Evolutionary conservation across 2,329 filamentous ascomycete species (phyloP).

Genomic region (Penicillium sp.): DNA sequence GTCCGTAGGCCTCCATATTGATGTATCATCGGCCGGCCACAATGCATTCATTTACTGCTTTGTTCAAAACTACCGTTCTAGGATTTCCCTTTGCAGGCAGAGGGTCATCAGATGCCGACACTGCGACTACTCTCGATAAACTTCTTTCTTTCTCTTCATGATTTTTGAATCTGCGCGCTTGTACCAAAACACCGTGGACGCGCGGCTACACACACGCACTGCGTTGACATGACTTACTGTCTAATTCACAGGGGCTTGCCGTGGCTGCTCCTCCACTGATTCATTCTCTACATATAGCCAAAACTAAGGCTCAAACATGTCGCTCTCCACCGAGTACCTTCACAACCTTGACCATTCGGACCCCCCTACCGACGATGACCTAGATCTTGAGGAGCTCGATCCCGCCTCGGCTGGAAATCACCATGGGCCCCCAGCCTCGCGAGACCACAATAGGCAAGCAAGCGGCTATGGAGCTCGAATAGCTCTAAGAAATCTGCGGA

Average conservation of each 20-base stretch:
- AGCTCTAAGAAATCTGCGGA: conserved; percentile 48
- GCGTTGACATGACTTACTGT: conserved; percentile 24
- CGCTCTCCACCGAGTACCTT: conserved; percentile 34
- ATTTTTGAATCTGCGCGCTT: neutral
- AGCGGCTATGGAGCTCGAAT: conserved; percentile 37
- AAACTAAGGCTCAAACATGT: conserved; percentile 24
- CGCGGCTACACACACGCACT: conserved; percentile 11
- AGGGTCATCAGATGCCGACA: neutral
- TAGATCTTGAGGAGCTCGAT: conserved; percentile 46
- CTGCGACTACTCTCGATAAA: neutral
- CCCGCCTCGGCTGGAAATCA: conserved; percentile 28
- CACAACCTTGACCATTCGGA: conserved; percentile 30
- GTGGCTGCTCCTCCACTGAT: conserved; percentile 18
- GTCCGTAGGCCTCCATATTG: neutral
- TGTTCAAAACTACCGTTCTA: neutral
- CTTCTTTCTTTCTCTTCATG: neutral
- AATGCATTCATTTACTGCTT: neutral
- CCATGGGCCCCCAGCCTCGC: conserved; percentile 20
- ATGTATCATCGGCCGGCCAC: neutral
- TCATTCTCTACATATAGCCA: conserved; percentile 8
- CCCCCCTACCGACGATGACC: conserved; percentile 36
- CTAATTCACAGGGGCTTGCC: conserved; percentile 17
- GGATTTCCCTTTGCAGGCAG: conserved; percentile 14
- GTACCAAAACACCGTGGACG: neutral
- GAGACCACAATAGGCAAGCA: conserved; percentile 25